Base-by-base conservation (phyloP, 345 rosid genomes). In the Physaria fendleri region DNA sequence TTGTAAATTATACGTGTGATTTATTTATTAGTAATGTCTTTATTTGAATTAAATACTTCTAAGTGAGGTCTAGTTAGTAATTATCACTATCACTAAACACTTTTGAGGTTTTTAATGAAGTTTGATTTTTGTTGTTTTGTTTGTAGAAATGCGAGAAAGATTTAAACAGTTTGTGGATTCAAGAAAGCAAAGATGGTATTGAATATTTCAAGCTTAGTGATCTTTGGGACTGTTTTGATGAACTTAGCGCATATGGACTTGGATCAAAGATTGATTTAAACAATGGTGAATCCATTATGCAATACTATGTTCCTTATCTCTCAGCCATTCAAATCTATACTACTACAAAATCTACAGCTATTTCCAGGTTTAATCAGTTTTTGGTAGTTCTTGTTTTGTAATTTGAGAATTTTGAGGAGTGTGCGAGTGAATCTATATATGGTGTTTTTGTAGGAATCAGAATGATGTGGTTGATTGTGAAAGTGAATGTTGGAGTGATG, bases 241-340 rank as follows among this genome's bases (percentile, higher is more conserved):
- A 89, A 72, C 79, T 77, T 79, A 82, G 97, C 48, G 95, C 95
- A 3, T 89, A 79, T 52, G 92, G 97, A 37, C 73, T 66, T 11
- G 82, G 87, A 14, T 59, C 75, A 10, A 61, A 65, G 0, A 71
- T 88, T 3, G 54, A 43, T 3, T 44, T 79, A 35, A 44, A 59
- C 50, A 60, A 14, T 16, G 76, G 77, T 0, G 78, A 80, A 56
- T 66, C 40, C 17, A 33, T 85, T 34, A 62, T 59, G 60, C 93
- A 88, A 47, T 85, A 83, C 59, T 85, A 65, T 49, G 86, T 75
- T 18, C 94, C 96, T 10, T 85, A 82, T 55, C 73, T 88, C 4
- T 88, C 94, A 0, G 96, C 88, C 46, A 74, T 85, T 37, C 95
- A 87, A 55, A 70, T 87, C 15, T 87, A 71, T 65, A 78, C 82